Evolutionary conservation across 805 yeast genomes (phyloP), one percentile per base, ranked within the genome.

Genomic region (Spathaspora boniae): DNA sequence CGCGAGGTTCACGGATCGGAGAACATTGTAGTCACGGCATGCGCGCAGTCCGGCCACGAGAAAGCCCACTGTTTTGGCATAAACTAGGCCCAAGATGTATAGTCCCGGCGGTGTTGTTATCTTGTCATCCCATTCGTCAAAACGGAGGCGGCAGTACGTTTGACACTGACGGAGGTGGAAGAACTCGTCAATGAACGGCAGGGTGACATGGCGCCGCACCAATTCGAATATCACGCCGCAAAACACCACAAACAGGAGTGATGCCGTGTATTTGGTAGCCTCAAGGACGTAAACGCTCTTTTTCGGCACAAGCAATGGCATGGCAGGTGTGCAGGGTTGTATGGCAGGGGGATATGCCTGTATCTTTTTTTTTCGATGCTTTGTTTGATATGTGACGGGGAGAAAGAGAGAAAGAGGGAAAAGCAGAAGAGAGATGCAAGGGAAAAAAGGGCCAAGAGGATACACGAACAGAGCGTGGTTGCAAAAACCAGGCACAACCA

Each of bases 61-160:
- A n/a, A n/a, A n/a, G 8, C 33, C 33, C 12, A 18, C 6, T n/a
- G 27, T 25, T 23, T 58, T 58, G 6, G 63, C 30, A 42, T 68
- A 73, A 3, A 45, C 42, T 21, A 59, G 58, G 4, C 76, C 77
- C 7, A 76, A 43, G 5, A 57, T 38, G 53, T 93, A 91, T 12
- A 91, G 63, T 0, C 98, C 98, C 1, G 98, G 98, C 1, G 98
- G 98, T 0, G 98, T 93, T 2, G 98, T 91, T 53, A 93, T 87
- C 53, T 91, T 89, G 9, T 79, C 71, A 56, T 93, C 87, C 96
- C 96, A 88, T 1, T 62, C 49, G n/a, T 44, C 36, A 61, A 79
- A 87, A 34, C 77, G 64, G 9, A 82, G 82, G 2, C 54, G 46
- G 40, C 86, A 74, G 51, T 83, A 88, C 31, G 65, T 69, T 39